Conservation (phyloP, 2,329 filamentous ascomycete species). For the Calonectria pseudoreteaudii region DNA sequence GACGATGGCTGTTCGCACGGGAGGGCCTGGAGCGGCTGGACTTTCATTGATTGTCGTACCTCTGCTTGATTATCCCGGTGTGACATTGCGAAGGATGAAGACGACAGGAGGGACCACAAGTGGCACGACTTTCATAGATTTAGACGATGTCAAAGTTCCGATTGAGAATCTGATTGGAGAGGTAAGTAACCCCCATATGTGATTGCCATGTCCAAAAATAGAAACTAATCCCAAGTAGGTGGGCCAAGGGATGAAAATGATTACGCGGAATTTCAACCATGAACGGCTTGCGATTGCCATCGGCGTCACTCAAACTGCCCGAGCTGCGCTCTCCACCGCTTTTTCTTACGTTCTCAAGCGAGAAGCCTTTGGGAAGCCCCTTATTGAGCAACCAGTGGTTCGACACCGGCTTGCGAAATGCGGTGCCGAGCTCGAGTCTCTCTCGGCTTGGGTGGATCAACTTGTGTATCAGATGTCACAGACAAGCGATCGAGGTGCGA, state of each 20-base stretch:
- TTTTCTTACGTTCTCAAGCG: conserved; percentile 53
- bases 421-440: conserved; percentile 74
- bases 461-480: conserved; percentile 76
- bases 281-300: conserved; percentile 77
- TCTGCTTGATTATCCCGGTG: conserved; percentile 72
- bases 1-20: conserved; percentile 80
- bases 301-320: conserved; percentile 69
- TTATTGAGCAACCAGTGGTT: conserved; percentile 83
- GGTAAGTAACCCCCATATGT: not conserved
- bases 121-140: conserved; percentile 80
- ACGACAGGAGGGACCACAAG: conserved; percentile 73
- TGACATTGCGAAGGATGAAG: conserved; percentile 75
- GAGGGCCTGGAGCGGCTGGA: conserved; percentile 71
- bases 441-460: conserved; percentile 79
- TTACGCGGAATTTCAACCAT: conserved; percentile 86
- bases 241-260: conserved; percentile 78
- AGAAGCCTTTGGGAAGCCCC: conserved; percentile 56
- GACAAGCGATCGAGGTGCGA: conserved; percentile 69
- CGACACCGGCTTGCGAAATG: conserved; percentile 78
- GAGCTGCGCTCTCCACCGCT: conserved; percentile 50
- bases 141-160: conserved; percentile 80
- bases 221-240: conserved; percentile 53
- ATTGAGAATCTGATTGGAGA: conserved; percentile 75
- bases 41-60: conserved; percentile 78
- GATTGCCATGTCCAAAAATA: not conserved